These are phyloP conservation scores for Evernia prunastri DNA, from an alignment of 495 filamentous ascomycete species.

Conservation along the genomic window DNA sequence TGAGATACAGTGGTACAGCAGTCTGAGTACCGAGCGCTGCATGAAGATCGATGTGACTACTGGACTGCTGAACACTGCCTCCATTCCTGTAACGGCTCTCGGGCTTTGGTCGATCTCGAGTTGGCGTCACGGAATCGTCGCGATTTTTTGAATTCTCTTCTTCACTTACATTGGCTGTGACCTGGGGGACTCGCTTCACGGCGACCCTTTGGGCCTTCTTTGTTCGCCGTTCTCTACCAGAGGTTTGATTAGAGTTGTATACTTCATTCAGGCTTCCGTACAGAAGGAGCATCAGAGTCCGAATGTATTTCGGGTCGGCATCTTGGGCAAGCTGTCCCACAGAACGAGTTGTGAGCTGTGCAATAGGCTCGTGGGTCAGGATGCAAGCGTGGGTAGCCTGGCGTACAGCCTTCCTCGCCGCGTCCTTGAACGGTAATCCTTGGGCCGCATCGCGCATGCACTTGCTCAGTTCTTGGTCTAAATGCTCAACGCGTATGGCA, in stretches of 20 bases:
- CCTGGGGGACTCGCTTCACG: slow-evolving; percentile 12
- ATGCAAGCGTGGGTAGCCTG: slow-evolving; percentile 64
- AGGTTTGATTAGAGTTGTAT: slow-evolving; percentile 46
- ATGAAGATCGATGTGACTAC: slow-evolving; percentile 29
- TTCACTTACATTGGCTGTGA: slow-evolving; percentile 19
- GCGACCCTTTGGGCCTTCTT: background rate
- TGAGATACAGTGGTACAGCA: slow-evolving; percentile 23
- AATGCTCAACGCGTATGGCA: slow-evolving; percentile 62
- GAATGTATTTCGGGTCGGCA: slow-evolving; percentile 70
- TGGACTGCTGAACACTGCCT: slow-evolving; percentile 54
- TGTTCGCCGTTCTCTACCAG: slow-evolving; percentile 27
- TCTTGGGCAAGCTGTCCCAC: slow-evolving; percentile 64
- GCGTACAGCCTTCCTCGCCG: slow-evolving; percentile 60
- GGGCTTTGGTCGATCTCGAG: slow-evolving; percentile 46
- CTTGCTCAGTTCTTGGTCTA: slow-evolving; percentile 65
- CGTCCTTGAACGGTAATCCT: slow-evolving; percentile 19
- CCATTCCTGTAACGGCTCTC: slow-evolving; percentile 54
- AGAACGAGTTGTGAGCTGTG: slow-evolving; percentile 60
- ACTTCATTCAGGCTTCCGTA: slow-evolving; percentile 77
- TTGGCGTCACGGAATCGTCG: slow-evolving; percentile 55
- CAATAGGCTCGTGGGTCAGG: slow-evolving; percentile 68
- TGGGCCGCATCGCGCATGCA: slow-evolving; percentile 41
- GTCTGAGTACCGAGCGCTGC: slow-evolving; percentile 15
- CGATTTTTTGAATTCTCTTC: slow-evolving; percentile 28
- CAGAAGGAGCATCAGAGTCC: slow-evolving; percentile 71